phyloP scores from a whole-genome alignment of 1,139 yeast genomes.

The Scheffersomyces quercinus region DNA sequence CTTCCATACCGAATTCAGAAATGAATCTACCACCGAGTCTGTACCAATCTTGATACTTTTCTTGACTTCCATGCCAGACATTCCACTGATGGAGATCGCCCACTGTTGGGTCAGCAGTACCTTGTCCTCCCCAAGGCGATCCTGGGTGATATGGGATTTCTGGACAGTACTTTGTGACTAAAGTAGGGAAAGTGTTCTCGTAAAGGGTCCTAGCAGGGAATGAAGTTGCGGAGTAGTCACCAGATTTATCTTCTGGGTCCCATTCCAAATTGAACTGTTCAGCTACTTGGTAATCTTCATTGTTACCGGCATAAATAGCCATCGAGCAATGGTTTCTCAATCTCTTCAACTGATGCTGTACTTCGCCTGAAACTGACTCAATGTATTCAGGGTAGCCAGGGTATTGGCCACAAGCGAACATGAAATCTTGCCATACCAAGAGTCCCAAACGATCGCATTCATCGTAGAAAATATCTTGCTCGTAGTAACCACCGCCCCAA shows the following conservation, averaged over 20 bases:
- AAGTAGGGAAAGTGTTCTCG: conserved; percentile 35
- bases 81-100: conserved; percentile 54
- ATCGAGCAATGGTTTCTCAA: conserved; percentile 38
- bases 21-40: conserved; percentile 43
- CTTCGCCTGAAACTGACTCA: conserved; percentile 32
- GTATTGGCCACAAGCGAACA: conserved; percentile 55
- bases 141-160: conserved; percentile 40
- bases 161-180: conserved; percentile 20
- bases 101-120: conserved; percentile 31
- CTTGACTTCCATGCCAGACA: conserved; percentile 50
- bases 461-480: conserved; percentile 38
- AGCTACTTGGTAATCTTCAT: conserved; percentile 49
- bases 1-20: conserved; percentile 50
- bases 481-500: conserved; percentile 54
- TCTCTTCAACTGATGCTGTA: conserved; percentile 33
- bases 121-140: conserved; percentile 43
- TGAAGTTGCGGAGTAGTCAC: conserved; percentile 28
- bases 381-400: conserved; percentile 36
- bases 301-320: conserved; percentile 41
- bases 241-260: conserved; percentile 26
- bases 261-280: conserved; percentile 31
- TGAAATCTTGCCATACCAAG: conserved; percentile 52
- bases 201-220: conserved; percentile 45
- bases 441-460: conserved; percentile 46
- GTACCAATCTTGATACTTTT: conserved; percentile 44